These are phyloP conservation scores for Penicillium olsonii DNA, from an alignment of 2,329 filamentous ascomycete genomes.

Conservation along the genomic window DNA sequence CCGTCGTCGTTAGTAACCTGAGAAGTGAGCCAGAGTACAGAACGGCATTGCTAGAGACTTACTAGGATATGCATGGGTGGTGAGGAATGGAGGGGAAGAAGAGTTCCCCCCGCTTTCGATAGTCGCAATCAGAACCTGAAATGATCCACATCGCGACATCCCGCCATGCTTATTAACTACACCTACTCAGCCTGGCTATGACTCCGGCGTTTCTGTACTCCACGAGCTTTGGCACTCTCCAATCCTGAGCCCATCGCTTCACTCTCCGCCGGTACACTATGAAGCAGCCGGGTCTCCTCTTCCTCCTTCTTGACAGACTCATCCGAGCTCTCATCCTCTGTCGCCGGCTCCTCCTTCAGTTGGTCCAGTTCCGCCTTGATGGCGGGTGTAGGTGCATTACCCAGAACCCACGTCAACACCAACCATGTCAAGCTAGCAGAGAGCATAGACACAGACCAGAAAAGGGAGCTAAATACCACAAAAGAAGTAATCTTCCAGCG, in stretches of 20 bases:
- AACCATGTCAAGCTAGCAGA: conserved; percentile 69
- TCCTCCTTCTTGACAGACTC: conserved; percentile 37
- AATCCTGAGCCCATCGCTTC: conserved; percentile 57
- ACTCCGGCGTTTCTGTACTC: conserved; percentile 37
- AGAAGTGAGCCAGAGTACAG: conserved; percentile 13
- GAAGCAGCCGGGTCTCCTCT: conserved; percentile 16
- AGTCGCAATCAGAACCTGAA: conserved; percentile 4
- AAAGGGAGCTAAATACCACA: conserved; percentile 65
- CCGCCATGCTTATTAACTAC: background rate
- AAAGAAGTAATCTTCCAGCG: conserved; percentile 73
- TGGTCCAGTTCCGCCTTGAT: conserved; percentile 31
- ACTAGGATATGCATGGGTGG: conserved; percentile 54
- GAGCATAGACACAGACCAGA: conserved; percentile 75
- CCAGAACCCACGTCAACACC: conserved; percentile 49
- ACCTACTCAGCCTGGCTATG: conserved; percentile 22
- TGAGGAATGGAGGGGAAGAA: conserved; percentile 18
- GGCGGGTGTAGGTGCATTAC: conserved; percentile 25
- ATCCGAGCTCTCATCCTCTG: conserved; percentile 13
- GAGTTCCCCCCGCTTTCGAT: conserved; percentile 18
- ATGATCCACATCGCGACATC: conserved; percentile 4
- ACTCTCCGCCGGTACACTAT: conserved; percentile 17
- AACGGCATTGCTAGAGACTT: conserved; percentile 23
- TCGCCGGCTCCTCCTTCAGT: conserved; percentile 16
- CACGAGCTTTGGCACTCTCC: conserved; percentile 33
- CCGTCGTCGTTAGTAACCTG: conserved; percentile 72